A percentile compares a stretch with the other conserved stretches of the same genome.
Evolutionary conservation across 2,329 filamentous ascomycete genomes (phyloP).

Genomic region (Hyphodiscus sp.): DNA sequence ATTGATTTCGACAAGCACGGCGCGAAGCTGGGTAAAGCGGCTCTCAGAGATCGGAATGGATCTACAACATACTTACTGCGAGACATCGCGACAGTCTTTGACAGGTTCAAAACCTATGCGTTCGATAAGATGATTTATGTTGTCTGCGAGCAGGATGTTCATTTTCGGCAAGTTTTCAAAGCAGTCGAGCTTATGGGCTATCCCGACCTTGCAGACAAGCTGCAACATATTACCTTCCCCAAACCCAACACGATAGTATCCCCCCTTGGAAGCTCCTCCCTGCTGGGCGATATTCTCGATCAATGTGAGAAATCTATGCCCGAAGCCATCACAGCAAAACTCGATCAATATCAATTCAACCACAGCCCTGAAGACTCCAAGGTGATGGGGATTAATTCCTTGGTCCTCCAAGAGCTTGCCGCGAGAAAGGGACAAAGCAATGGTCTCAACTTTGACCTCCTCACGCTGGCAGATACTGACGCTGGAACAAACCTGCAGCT

Average conservation of each 20-base stretch:
- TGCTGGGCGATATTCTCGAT: conserved; percentile 3
- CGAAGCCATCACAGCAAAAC: background rate
- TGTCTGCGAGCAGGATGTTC: conserved; percentile 58
- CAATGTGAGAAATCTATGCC: background rate
- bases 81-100: conserved; percentile 60
- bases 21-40: conserved; percentile 59
- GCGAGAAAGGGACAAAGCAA: conserved; percentile 62
- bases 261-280: background rate
- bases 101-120: conserved; percentile 54
- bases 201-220: background rate
- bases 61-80: conserved; percentile 63
- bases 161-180: conserved; percentile 39
- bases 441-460: conserved; percentile 58
- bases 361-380: background rate
- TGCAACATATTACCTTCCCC: conserved; percentile 2
- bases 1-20: conserved; percentile 65
- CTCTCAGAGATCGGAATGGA: conserved; percentile 61
- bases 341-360: background rate
- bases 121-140: conserved; percentile 66
- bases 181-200: background rate
- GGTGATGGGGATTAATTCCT: conserved; percentile 1
- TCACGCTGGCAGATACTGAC: conserved; percentile 61
- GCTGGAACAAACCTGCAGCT: conserved; percentile 61
- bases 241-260: background rate
- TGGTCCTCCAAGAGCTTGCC: conserved; percentile 58